phyloP scores from a whole-genome alignment of 768 basidiomycete species.

The Boletus bicolor region DNA sequence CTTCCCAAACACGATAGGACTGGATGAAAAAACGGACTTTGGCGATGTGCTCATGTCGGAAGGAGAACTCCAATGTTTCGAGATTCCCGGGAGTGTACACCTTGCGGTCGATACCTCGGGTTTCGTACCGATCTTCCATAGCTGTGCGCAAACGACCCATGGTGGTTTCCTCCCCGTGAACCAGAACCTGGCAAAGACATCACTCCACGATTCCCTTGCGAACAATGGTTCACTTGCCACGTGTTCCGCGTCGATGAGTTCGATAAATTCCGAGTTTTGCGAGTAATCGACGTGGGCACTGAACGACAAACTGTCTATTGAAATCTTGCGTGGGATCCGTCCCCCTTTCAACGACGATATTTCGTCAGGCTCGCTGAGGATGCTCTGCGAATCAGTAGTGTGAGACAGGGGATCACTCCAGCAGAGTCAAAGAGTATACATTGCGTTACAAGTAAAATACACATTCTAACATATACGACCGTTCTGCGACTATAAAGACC shows the following conservation, averaged over 20 bases:
- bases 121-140: slow-evolving; percentile 79
- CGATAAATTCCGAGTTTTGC: slow-evolving; percentile 96
- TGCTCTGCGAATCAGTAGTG: slow-evolving; percentile 55
- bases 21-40: slow-evolving; percentile 53
- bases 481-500: not conserved
- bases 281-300: slow-evolving; percentile 95
- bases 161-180: slow-evolving; percentile 89
- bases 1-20: not conserved
- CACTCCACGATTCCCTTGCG: not conserved
- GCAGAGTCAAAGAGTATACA: not conserved
- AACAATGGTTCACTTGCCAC: slow-evolving; percentile 51
- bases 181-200: slow-evolving; percentile 59
- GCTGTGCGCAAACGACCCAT: slow-evolving; percentile 87
- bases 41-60: slow-evolving; percentile 84
- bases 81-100: slow-evolving; percentile 91
- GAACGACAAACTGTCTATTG: slow-evolving; percentile 93
- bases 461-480: slow-evolving; percentile 8
- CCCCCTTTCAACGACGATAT: slow-evolving; percentile 71
- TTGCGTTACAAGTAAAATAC: slow-evolving; percentile 17
- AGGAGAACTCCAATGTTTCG: slow-evolving; percentile 80
- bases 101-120: slow-evolving; percentile 86
- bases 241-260: slow-evolving; percentile 84
- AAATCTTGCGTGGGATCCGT: slow-evolving; percentile 80
- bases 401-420: slow-evolving; percentile 10
- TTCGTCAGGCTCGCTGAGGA: slow-evolving; percentile 90